A percentile compares a stretch with the other conserved stretches of the same genome.
These are phyloP conservation scores for Cucurbitaria berberidis DNA, from an alignment of 2,329 filamentous ascomycete species.

Conservation along the genomic window DNA sequence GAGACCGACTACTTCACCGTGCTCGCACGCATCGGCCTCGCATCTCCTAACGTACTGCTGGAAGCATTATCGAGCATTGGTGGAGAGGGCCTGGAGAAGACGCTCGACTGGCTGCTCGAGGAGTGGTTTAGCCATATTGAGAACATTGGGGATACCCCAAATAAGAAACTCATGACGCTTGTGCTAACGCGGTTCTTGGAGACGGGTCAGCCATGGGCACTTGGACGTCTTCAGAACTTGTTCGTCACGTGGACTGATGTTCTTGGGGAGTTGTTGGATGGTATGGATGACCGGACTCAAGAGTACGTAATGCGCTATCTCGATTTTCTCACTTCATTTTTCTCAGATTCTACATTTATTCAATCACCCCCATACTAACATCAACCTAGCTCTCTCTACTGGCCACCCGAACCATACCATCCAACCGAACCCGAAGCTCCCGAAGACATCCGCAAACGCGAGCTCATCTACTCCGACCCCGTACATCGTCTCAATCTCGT, in stretches of 20 bases:
- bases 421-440: slow-evolving; percentile 49
- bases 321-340: background rate
- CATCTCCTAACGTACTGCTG: slow-evolving; percentile 72
- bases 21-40: slow-evolving; percentile 77
- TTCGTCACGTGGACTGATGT: slow-evolving; percentile 78
- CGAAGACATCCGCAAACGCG: slow-evolving; percentile 55
- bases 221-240: slow-evolving; percentile 72
- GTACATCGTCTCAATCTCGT: slow-evolving; percentile 71
- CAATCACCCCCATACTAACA: background rate
- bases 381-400: slow-evolving; percentile 49
- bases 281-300: slow-evolving; percentile 55
- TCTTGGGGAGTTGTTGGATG: slow-evolving; percentile 69
- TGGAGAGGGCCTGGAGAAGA: slow-evolving; percentile 35
- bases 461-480: slow-evolving; percentile 65
- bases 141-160: slow-evolving; percentile 68
- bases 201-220: slow-evolving; percentile 63
- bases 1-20: slow-evolving; percentile 87
- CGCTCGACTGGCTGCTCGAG: slow-evolving; percentile 57
- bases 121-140: slow-evolving; percentile 73
- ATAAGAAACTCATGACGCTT: slow-evolving; percentile 74
- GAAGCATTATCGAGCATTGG: slow-evolving; percentile 54
- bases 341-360: too few relatives aligned
- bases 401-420: slow-evolving; percentile 42
- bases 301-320: slow-evolving; percentile 36
- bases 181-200: slow-evolving; percentile 75